Conservation (phyloP, 768 basidiomycete genomes). For the Tubosaeta brunneosetosa region DNA sequence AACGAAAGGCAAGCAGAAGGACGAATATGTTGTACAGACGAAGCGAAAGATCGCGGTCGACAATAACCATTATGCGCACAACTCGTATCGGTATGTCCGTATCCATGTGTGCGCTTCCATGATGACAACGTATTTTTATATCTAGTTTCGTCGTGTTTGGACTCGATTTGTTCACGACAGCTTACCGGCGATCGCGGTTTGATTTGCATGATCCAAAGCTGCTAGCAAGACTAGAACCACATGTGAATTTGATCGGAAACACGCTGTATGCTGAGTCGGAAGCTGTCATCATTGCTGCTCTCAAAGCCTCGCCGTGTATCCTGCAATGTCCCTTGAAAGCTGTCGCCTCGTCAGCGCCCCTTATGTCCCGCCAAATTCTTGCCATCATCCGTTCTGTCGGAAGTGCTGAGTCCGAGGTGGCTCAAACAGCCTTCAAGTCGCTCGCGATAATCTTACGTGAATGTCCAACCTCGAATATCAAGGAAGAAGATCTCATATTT, state of each 20-base stretch:
- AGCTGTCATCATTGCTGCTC: constrained; percentile 65
- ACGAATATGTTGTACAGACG: constrained; percentile 69
- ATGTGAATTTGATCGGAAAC: constrained; percentile 85
- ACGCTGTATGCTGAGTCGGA: constrained; percentile 82
- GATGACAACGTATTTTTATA: neutral
- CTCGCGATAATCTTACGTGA: constrained; percentile 90
- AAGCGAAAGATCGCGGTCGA: constrained; percentile 59
- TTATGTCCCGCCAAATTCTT: constrained; percentile 80
- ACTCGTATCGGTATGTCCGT: constrained; percentile 72
- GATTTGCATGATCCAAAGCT: constrained; percentile 73
- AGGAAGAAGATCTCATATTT: constrained; percentile 85
- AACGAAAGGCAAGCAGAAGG: constrained; percentile 35
- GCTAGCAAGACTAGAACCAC: constrained; percentile 79
- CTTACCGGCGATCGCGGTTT: constrained; percentile 80
- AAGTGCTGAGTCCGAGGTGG: constrained; percentile 84
- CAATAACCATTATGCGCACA: constrained; percentile 72
- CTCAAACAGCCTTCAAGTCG: constrained; percentile 83
- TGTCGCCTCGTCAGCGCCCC: constrained; percentile 69
- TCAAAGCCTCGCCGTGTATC: constrained; percentile 78
- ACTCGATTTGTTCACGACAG: constrained; percentile 85
- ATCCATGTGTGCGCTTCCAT: neutral
- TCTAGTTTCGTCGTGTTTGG: constrained; percentile 85
- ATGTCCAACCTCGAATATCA: constrained; percentile 70
- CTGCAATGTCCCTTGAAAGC: constrained; percentile 79
- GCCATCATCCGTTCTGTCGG: constrained; percentile 78